phyloP scores from a whole-genome alignment of 371 early-diverging fungal species.

The Choanephora cucurbitarum region DNA sequence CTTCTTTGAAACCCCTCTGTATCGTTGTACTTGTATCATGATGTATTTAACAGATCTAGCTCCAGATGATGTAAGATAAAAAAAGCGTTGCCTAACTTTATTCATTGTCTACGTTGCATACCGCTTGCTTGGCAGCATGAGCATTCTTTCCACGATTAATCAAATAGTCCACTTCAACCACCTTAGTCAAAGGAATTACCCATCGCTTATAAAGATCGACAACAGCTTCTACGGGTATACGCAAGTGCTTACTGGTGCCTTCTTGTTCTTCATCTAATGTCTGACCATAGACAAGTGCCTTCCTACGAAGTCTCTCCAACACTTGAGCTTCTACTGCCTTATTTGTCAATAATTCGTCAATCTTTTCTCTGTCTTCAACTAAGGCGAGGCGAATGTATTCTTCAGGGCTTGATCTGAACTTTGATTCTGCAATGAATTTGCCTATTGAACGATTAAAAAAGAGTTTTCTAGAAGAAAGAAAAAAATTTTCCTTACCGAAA shows the following conservation, averaged over 20 bases:
- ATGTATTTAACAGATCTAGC: too few relatives aligned
- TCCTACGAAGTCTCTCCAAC: conserved; percentile 78
- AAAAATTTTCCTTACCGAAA: conserved; percentile 64
- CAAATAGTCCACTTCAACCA: conserved; percentile 94
- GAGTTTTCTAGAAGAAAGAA: not conserved
- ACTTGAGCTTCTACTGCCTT: conserved; percentile 79
- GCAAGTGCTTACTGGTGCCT: conserved; percentile 39
- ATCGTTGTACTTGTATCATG: too few relatives aligned
- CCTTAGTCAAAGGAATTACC: conserved; percentile 86
- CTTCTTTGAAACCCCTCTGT: too few relatives aligned
- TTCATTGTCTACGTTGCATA: too few relatives aligned
- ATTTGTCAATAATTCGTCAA: conserved; percentile 88
- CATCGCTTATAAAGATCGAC: conserved; percentile 86
- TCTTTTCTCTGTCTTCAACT: conserved; percentile 71
- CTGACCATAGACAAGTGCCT: conserved; percentile 93
- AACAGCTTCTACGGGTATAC: conserved; percentile 77
- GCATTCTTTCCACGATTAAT: conserved; percentile 57
- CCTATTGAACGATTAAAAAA: conserved; percentile 55
- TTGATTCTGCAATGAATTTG: conserved; percentile 95
- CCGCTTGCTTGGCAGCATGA: not conserved
- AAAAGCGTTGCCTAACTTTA: too few relatives aligned
- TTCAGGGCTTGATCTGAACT: conserved; percentile 81
- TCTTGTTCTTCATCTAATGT: conserved; percentile 60
- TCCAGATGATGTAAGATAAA: too few relatives aligned
- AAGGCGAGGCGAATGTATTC: conserved; percentile 85